Conservation (phyloP, 805 yeast genomes). For the Saccharomycopsis sp. region DNA sequence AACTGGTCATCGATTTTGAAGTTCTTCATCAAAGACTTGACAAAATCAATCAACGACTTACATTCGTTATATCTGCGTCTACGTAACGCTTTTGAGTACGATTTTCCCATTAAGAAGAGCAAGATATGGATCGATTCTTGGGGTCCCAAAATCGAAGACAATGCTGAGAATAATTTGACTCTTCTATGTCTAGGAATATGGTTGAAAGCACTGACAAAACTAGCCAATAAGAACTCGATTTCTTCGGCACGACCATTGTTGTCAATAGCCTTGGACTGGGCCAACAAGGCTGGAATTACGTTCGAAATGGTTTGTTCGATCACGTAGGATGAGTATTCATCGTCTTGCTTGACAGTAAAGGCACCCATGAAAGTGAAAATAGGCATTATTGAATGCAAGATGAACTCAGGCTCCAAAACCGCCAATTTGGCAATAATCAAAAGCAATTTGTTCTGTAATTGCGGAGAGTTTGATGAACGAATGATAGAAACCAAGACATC, state of each 20-base stretch:
- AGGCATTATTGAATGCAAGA: constrained; percentile 97
- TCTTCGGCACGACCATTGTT: constrained; percentile 46
- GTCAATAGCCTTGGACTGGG: constrained; percentile 36
- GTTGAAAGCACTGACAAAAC: constrained; percentile 89
- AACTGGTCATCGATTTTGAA: constrained; percentile 68
- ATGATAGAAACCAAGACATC: constrained; percentile 89
- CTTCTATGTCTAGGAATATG: constrained; percentile 97
- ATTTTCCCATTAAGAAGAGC: constrained; percentile 74
- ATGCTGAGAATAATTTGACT: constrained; percentile 71
- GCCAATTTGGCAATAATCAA: constrained; percentile 86
- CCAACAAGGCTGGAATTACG: constrained; percentile 84
- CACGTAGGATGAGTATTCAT: constrained; percentile 87
- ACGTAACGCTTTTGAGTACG: constrained; percentile 48
- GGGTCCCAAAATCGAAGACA: constrained; percentile 70
- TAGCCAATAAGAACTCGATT: constrained; percentile 74
- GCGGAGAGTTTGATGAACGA: constrained; percentile 84
- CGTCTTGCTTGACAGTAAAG: constrained; percentile 92
- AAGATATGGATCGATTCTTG: constrained; percentile 62
- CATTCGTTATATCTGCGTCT: constrained; percentile 63
- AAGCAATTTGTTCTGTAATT: constrained; percentile 83
- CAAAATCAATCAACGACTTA: constrained; percentile 62
- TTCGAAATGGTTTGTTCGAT: constrained; percentile 85
- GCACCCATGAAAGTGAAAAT: constrained; percentile 99
- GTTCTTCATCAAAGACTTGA: constrained; percentile 58
- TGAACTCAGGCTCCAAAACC: constrained; percentile 80